Evolutionary conservation across 2,329 filamentous ascomycete genomes (phyloP), one percentile per base, ranked within the genome.

Genomic region (Ophiocordyceps polyrhachis-furcata): DNA sequence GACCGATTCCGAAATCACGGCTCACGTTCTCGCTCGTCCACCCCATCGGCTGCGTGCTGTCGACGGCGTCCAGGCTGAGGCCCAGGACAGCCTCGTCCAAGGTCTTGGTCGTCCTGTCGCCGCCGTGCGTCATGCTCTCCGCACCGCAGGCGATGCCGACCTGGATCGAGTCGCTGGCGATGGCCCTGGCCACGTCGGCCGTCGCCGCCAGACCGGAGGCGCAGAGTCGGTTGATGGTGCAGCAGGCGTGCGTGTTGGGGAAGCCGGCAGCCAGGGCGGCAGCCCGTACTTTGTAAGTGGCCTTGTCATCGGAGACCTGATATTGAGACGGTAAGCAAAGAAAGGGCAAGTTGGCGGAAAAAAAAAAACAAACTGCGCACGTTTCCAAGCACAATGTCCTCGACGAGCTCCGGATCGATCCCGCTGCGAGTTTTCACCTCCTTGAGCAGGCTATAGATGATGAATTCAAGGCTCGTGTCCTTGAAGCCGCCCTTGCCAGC

Each of bases 1-100:
- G 76, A 2, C 76, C 67, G 59, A 98, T 80, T 58, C 81, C 76
- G 62, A 96, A 96, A 66, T 96, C 91, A 43, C 77, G 77, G 54
- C 81, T 86, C 25, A 98, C 87, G 59, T 96, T 96, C 70, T 98
- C 91, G 48, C 82, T 89, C 3, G 91, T 98, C 76, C 93, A 93
- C 20, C 91, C 91, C 91, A 98, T 98, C 52, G 89, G 83, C 71
- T 87, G 76, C 76, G 89, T 76, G 71, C 87, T 91, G 66, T 96
- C 89, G 42, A 64, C 64, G 0, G 86, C 75, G 58, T 95, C 85
- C 59, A 86, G 81, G 65, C 73, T 82, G 56, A 71, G 67, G 53
- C 67, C 60, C 42, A 84, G 67, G 48, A 96, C 77, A 50, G 81
- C 78, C 51, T 81, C 77, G 61, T 86, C 79, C 64, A 95, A 91